Percentiles rank a stretch among this genome's conserved stretches.
These are phyloP conservation scores for Scenedesmus sp. DNA, from an alignment of 163 green algal genomes.

Conservation along the genomic window DNA sequence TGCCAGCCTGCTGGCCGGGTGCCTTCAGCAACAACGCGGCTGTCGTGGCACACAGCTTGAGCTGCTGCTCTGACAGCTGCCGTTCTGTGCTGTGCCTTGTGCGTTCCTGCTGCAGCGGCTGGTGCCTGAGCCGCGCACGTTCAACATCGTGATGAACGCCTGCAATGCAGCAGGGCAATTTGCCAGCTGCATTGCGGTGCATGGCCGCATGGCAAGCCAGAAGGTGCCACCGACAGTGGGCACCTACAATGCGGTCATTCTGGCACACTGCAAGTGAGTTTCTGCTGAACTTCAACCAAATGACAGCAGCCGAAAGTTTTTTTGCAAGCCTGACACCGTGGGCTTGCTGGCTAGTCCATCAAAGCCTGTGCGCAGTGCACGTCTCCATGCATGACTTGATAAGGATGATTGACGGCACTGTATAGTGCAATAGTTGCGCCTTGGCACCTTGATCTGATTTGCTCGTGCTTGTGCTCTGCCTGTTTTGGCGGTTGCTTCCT, in stretches of 20 bases:
- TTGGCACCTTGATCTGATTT: neutral
- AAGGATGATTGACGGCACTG: neutral
- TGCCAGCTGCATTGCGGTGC: constrained; percentile 23
- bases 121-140: constrained; percentile 50
- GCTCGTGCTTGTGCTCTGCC: neutral
- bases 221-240: constrained; percentile 42
- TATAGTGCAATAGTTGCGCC: too few relatives aligned
- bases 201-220: constrained; percentile 20
- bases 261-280: constrained; percentile 53
- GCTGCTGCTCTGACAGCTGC: too few relatives aligned
- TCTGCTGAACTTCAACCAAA: too few relatives aligned
- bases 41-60: too few relatives aligned
- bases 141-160: constrained; percentile 53
- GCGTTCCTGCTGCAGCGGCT: constrained; percentile 25
- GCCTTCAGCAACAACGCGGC: too few relatives aligned
- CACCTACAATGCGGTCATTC: constrained; percentile 53
- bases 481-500: neutral
- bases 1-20: too few relatives aligned
- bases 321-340: too few relatives aligned
- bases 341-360: too few relatives aligned
- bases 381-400: too few relatives aligned
- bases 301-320: too few relatives aligned
- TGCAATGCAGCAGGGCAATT: constrained; percentile 51
- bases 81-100: neutral
- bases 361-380: too few relatives aligned